A percentile compares a stretch with the other conserved stretches of the same genome.
Evolutionary conservation across 495 filamentous ascomycete species (phyloP).

Genomic region (Coniosporium apollinis): DNA sequence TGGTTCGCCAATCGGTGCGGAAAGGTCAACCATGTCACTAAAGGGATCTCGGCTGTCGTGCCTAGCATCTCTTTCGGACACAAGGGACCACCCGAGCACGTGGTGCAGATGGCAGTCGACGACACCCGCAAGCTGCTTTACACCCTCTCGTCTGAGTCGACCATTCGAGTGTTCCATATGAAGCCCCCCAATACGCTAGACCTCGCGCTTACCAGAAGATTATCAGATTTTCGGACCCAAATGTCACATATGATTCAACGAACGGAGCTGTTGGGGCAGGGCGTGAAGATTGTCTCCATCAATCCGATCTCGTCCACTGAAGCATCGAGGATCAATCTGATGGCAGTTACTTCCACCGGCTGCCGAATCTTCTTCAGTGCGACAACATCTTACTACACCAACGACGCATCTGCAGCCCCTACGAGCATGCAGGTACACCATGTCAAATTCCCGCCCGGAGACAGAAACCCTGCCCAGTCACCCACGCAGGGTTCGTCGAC

Average conservation of each 20-base stretch:
- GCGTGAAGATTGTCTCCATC: conserved; percentile 57
- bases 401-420: conserved; percentile 45
- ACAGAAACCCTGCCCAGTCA: conserved; percentile 13
- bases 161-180: conserved; percentile 76
- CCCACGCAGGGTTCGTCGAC: conserved; percentile 16
- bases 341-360: conserved; percentile 79
- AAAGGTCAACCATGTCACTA: conserved; percentile 72
- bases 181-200: conserved; percentile 33
- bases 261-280: conserved; percentile 47
- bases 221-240: conserved; percentile 39
- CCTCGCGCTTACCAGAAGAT: conserved; percentile 38
- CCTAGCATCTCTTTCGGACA: conserved; percentile 36
- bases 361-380: conserved; percentile 86
- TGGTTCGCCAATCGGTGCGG: conserved; percentile 78
- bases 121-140: conserved; percentile 79
- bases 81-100: conserved; percentile 35
- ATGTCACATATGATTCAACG: conserved; percentile 67
- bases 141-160: conserved; percentile 69
- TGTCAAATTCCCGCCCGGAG: conserved; percentile 73
- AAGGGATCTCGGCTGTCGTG: conserved; percentile 53
- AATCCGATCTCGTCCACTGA: conserved; percentile 68
- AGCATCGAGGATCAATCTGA: conserved; percentile 67
- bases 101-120: conserved; percentile 68
- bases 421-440: conserved; percentile 95
- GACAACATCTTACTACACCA: conserved; percentile 52